phyloP scores from a whole-genome alignment of 1,139 yeast species.

The Insectozyma bohioensis region DNA sequence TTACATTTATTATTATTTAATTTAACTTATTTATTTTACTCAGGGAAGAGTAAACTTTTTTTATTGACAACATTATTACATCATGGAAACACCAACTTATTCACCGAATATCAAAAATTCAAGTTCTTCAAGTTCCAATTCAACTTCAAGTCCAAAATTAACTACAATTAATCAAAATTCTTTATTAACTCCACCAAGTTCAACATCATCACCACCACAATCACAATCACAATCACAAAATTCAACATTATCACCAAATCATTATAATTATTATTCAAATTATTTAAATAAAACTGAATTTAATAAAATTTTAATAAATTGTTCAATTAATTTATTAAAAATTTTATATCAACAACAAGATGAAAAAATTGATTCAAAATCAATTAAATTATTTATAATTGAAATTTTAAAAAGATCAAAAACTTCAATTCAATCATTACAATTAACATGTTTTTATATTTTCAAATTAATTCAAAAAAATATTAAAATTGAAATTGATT shows the following conservation, averaged over 20 bases:
- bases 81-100: conserved; percentile 5
- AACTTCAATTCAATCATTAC: conserved; percentile 63
- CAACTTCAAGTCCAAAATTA: too few relatives aligned
- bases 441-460: conserved; percentile 64
- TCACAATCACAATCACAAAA: conserved; percentile 1
- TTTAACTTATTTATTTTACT: too few relatives aligned
- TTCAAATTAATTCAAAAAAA: conserved; percentile 40
- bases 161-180: not conserved
- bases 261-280: conserved; percentile 40
- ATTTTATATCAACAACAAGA: conserved; percentile 27
- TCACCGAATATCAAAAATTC: conserved; percentile 1
- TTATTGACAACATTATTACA: too few relatives aligned
- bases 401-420: conserved; percentile 71
- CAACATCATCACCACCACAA: conserved; percentile 5
- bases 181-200: conserved; percentile 4
- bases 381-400: conserved; percentile 49
- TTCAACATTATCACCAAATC: conserved; percentile 29
- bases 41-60: too few relatives aligned
- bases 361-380: conserved; percentile 8
- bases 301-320: conserved; percentile 39
- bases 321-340: conserved; percentile 37
- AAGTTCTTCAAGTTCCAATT: not conserved
- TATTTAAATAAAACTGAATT: conserved; percentile 43
- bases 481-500: conserved; percentile 33
- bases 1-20: too few relatives aligned